phyloP scores from a whole-genome alignment of 2,329 filamentous ascomycete genomes.

The Aspergillus puulaauensis region DNA sequence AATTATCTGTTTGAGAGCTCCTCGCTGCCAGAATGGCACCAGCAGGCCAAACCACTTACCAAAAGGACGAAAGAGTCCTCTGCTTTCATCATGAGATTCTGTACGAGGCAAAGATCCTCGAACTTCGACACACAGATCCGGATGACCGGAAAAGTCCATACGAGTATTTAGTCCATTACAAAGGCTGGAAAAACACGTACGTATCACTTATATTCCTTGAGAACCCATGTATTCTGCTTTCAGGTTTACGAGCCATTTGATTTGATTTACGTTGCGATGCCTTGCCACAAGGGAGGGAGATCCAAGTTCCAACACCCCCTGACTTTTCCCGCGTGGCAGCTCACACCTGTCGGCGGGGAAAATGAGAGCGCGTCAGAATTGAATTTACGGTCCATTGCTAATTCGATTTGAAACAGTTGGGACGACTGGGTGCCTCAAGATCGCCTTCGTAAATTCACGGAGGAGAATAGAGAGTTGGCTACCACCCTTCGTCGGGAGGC shows the following conservation, averaged over 20 bases:
- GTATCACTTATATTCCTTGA: constrained; percentile 27
- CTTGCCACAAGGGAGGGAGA: neutral
- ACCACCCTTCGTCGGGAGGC: constrained; percentile 46
- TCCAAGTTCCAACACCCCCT: neutral
- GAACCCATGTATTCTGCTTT: neutral
- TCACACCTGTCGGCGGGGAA: neutral
- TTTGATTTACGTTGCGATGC: neutral
- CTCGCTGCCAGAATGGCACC: constrained; percentile 55
- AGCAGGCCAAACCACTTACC: constrained; percentile 55
- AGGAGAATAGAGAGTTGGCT: constrained; percentile 91
- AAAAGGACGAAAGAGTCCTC: constrained; percentile 84
- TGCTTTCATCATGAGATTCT: constrained; percentile 97
- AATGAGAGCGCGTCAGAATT: neutral
- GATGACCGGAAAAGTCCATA: constrained; percentile 71
- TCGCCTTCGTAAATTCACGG: constrained; percentile 87
- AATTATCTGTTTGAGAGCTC: neutral
- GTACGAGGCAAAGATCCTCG: constrained; percentile 94
- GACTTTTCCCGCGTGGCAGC: neutral
- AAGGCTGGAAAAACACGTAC: constrained; percentile 97
- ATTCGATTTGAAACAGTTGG: constrained; percentile 59
- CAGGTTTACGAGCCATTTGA: neutral
- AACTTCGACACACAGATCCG: constrained; percentile 63
- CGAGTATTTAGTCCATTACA: constrained; percentile 95
- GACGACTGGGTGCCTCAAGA: constrained; percentile 97
- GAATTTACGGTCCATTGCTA: constrained; percentile 13